phyloP scores from a whole-genome alignment of 768 basidiomycete species.

The Russula brevipes region DNA sequence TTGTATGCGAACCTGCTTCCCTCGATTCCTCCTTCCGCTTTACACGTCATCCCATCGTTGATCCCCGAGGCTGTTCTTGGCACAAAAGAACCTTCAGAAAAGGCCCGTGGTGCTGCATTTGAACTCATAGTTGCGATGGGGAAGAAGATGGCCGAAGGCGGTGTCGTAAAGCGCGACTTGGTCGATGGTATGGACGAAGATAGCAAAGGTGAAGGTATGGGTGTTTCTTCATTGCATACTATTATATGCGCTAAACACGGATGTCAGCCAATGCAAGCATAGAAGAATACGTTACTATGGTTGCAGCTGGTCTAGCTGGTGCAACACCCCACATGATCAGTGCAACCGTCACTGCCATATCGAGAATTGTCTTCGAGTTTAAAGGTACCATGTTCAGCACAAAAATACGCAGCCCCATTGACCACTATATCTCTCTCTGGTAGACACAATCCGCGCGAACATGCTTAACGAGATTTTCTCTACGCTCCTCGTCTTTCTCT shows the following conservation, averaged over 20 bases:
- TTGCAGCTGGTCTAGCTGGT: conserved; percentile 90
- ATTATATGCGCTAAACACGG: neutral
- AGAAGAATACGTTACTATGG: conserved; percentile 94
- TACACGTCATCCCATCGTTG: conserved; percentile 83
- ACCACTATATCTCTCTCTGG: neutral
- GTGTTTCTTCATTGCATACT: conserved; percentile 21
- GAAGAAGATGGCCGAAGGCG: conserved; percentile 83
- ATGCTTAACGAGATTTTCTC: conserved; percentile 82
- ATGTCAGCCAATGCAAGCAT: conserved; percentile 60
- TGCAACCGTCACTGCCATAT: conserved; percentile 91
- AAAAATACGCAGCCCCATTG: neutral
- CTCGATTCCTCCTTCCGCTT: conserved; percentile 56
- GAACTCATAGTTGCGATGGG: conserved; percentile 90
- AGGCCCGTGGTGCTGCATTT: conserved; percentile 83
- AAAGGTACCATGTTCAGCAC: conserved; percentile 51
- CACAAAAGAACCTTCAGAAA: conserved; percentile 96
- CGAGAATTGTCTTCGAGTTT: conserved; percentile 93
- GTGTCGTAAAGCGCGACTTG: conserved; percentile 68
- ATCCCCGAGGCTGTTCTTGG: conserved; percentile 93
- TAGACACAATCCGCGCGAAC: conserved; percentile 61
- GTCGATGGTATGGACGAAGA: conserved; percentile 84
- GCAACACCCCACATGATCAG: conserved; percentile 97
- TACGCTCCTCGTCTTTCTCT: conserved; percentile 85
- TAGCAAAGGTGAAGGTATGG: conserved; percentile 37
- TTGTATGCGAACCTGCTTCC: conserved; percentile 67